Evolutionary conservation across 805 yeast genomes (phyloP).

Genomic region (Lipomyces lipofer): DNA sequence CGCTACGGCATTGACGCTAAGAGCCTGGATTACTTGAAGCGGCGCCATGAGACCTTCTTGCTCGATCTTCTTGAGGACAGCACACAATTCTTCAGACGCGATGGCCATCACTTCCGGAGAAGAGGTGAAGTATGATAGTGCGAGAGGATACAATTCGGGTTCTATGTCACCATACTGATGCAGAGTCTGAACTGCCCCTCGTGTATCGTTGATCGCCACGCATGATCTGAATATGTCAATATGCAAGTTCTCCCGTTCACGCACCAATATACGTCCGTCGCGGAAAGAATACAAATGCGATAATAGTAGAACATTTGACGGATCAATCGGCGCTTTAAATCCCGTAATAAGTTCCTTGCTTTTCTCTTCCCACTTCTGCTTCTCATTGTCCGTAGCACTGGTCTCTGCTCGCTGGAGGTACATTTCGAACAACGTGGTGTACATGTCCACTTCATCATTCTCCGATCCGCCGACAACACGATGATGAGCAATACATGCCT

Average conservation of each 20-base stretch:
- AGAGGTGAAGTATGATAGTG: constrained; percentile 64
- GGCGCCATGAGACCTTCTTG: constrained; percentile 61
- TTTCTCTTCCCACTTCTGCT: constrained; percentile 60
- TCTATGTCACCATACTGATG: constrained; percentile 61
- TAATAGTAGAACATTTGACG: constrained; percentile 54
- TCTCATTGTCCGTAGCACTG: constrained; percentile 42
- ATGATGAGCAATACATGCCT: constrained; percentile 54
- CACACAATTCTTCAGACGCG: constrained; percentile 46
- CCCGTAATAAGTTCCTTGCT: constrained; percentile 56
- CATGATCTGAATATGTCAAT: constrained; percentile 67
- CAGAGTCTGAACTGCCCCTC: constrained; percentile 57
- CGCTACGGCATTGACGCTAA: constrained; percentile 62
- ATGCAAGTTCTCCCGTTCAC: constrained; percentile 46
- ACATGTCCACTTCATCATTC: constrained; percentile 69
- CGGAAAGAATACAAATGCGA: constrained; percentile 51
- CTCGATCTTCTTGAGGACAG: constrained; percentile 56
- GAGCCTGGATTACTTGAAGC: constrained; percentile 69
- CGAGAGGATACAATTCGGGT: constrained; percentile 64
- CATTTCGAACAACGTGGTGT: constrained; percentile 78
- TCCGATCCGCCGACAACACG: constrained; percentile 60
- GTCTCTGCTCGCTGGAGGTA: constrained; percentile 62
- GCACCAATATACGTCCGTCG: constrained; percentile 37
- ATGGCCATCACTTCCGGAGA: constrained; percentile 48
- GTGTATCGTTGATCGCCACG: constrained; percentile 58
- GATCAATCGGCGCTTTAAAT: constrained; percentile 54